Evolutionary conservation across 1,284 basidiomycete species (phyloP), one percentile per base, ranked within the genome.

Genomic region (Amylostereum areolatum): DNA sequence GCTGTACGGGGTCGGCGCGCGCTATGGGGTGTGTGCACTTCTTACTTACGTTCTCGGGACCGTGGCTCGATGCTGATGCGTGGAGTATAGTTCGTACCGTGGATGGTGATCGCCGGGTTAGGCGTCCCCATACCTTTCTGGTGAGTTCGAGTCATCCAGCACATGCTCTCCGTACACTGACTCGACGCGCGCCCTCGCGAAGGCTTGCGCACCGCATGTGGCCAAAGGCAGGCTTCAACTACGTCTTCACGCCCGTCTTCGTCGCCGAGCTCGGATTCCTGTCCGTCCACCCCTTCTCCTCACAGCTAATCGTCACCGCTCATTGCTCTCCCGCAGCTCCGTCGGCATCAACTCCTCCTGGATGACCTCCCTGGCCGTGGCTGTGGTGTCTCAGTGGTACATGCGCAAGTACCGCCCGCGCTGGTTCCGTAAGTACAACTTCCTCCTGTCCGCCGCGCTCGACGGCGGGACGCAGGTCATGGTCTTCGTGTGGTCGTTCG

Each of bases 391-490:
- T 18, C 61, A 64, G 58, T 66, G 62, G 18, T 70, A 64, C 48
- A 48, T 71, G 5, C 57, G 68, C 25, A 64, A 62, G 50, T 57
- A 59, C 24, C 59, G 60, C 31, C 63, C 65, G 11, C 46, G 50
- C 11, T 63, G 61, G 61, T 65, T 66, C 59, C 57, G 54, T 31
- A 59, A 65, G 50, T 68, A 64, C 59, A 73, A 70, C 58, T 74
- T 69, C 56, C 55, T 73, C 28, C 50, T 43, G 28, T 34, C 43
- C 28, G 39, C 39, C 33, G 81, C 78, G 18, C 64, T 81, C 18
- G 81, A 83, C 42, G 51, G 43, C 18, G 51, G 53, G 41, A 78
- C 77, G 8, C 68, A 78, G 60, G 44, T 52, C 28, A 55, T 55
- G 51, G 49, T 55, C 29, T 56, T 55, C 47, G 29, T 55, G 45